These are phyloP conservation scores for Coemansia sp. DNA, from an alignment of 192 early-diverging fungal genomes.

Conservation along the genomic window DNA sequence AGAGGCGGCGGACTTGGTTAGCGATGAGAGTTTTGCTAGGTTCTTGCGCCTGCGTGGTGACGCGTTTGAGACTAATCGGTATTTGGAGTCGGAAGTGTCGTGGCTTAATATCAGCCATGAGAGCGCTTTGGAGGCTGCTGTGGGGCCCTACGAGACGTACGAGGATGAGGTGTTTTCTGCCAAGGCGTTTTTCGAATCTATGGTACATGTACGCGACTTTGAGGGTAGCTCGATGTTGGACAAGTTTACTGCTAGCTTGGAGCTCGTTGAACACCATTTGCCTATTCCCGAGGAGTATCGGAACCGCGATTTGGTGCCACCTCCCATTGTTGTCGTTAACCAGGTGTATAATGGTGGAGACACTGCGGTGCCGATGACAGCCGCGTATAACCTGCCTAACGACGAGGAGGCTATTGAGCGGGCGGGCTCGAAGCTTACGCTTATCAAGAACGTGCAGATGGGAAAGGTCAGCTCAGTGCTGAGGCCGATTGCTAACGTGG, in stretches of 20 bases:
- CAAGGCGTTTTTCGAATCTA: constrained; percentile 73
- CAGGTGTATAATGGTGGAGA: constrained; percentile 75
- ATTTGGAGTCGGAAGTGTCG: constrained; percentile 68
- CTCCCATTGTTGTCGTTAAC: constrained; percentile 77
- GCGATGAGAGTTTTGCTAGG: constrained; percentile 57
- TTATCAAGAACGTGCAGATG: constrained; percentile 80
- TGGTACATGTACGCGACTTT: constrained; percentile 71
- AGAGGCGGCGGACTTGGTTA: constrained; percentile 63
- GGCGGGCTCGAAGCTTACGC: constrained; percentile 69
- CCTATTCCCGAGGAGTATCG: constrained; percentile 71
- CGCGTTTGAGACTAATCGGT: constrained; percentile 66
- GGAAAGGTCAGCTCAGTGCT: constrained; percentile 71
- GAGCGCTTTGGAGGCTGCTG: constrained; percentile 68
- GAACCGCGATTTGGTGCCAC: constrained; percentile 63
- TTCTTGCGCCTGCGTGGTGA: constrained; percentile 65
- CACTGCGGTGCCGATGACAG: constrained; percentile 74
- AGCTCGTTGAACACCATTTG: constrained; percentile 67
- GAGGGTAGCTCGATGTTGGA: constrained; percentile 60
- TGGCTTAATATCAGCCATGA: constrained; percentile 71
- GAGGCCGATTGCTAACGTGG: constrained; percentile 62
- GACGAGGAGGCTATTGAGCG: constrained; percentile 74
- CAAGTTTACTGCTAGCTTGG: constrained; percentile 67
- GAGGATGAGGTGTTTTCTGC: constrained; percentile 68
- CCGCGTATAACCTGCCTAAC: constrained; percentile 80
- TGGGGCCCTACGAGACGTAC: constrained; percentile 78